Conservation (phyloP, 164 flowering plant species). For the Aristolochia fimbriata region DNA sequence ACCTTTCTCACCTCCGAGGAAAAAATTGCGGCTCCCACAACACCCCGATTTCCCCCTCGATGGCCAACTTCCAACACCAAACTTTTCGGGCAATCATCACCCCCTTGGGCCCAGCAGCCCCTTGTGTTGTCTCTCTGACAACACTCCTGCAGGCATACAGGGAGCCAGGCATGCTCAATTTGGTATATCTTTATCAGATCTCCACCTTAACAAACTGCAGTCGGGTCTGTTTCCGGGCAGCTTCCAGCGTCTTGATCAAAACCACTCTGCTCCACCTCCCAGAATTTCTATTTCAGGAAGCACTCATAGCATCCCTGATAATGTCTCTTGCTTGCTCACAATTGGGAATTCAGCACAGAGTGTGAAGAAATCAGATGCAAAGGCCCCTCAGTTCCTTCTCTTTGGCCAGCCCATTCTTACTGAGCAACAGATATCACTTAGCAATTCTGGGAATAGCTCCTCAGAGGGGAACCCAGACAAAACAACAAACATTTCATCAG, state of each 20-base stretch:
- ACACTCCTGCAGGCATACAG: conserved; percentile 97
- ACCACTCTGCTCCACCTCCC: conserved; percentile 16
- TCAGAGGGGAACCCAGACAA: conserved; percentile 36
- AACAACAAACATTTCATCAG: conserved; percentile 15
- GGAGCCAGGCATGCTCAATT: conserved; percentile 99
- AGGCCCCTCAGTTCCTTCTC: conserved; percentile 56
- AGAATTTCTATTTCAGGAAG: conserved; percentile 20
- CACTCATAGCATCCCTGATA: conserved; percentile 28
- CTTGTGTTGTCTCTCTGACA: conserved; percentile 50
- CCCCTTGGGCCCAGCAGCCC: conserved; percentile 60
- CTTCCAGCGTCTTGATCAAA: conserved; percentile 28
- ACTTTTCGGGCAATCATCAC: conserved; percentile 49
- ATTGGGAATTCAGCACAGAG: conserved; percentile 47
- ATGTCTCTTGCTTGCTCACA: conserved; percentile 62
- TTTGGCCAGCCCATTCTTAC: conserved; percentile 86
- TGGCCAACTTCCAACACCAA: conserved; percentile 37
- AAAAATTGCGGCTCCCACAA: conserved; percentile 61
- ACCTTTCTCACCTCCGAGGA: conserved; percentile 74
- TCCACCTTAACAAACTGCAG: conserved; percentile 59
- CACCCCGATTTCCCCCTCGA: conserved; percentile 51
- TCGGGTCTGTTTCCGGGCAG: conserved; percentile 39
- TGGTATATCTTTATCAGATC: conserved; percentile 59
- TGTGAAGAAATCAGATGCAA: conserved; percentile 33
- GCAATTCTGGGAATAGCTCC: conserved; percentile 34
- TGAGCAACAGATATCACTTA: conserved; percentile 56